phyloP scores from a whole-genome alignment of 2,329 filamentous ascomycete genomes.

The Cladosporium oxysporum region DNA sequence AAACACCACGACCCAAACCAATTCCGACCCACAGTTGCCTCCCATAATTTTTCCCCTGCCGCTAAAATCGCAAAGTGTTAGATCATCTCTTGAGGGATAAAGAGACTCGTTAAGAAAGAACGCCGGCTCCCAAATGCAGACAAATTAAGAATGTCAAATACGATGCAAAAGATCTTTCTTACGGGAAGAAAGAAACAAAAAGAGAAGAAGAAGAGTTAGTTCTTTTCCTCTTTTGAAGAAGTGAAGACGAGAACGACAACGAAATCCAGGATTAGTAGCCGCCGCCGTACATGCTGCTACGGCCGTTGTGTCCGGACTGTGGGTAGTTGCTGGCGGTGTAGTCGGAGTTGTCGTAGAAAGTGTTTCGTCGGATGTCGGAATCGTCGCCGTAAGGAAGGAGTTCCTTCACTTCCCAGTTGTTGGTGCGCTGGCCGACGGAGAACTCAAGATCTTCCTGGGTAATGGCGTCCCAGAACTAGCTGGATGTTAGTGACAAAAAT shows the following conservation, averaged over 20 bases:
- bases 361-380: constrained; percentile 64
- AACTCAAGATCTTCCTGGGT: constrained; percentile 98
- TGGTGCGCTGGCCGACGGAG: constrained; percentile 89
- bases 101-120: constrained; percentile 4
- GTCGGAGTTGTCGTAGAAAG: constrained; percentile 70
- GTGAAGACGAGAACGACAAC: constrained; percentile 18
- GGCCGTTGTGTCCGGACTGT: constrained; percentile 28
- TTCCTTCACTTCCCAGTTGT: constrained; percentile 99
- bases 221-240: constrained; percentile 9
- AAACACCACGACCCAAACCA: not conserved
- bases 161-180: constrained; percentile 6
- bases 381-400: constrained; percentile 75
- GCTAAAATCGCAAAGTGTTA: constrained; percentile 6
- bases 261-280: constrained; percentile 17
- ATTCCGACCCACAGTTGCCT: not conserved
- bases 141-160: constrained; percentile 83
- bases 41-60: not conserved
- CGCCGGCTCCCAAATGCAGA: constrained; percentile 41
- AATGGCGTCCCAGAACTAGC: constrained; percentile 91
- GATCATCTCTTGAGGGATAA: not conserved
- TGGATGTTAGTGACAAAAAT: not conserved
- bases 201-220: constrained; percentile 57
- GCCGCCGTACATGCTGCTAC: constrained; percentile 17
- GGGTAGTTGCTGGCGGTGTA: constrained; percentile 54
- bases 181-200: constrained; percentile 44